phyloP scores from a whole-genome alignment of 2,329 filamentous ascomycete genomes.

The Fonsecaea nubica region DNA sequence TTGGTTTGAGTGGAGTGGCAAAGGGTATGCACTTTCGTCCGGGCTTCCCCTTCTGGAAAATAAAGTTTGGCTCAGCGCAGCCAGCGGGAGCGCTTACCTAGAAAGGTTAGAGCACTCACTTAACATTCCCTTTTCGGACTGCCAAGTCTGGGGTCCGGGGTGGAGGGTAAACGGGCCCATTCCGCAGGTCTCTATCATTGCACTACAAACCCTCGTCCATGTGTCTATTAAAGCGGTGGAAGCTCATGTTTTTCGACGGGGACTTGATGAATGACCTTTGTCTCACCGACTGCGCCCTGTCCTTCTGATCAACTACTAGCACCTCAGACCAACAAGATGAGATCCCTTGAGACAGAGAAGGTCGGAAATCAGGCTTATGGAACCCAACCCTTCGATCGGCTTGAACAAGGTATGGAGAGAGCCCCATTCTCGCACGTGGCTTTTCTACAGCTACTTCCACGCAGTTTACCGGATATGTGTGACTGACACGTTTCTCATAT shows the following conservation, averaged over 20 bases:
- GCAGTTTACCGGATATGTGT: neutral
- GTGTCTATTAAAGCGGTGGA: neutral
- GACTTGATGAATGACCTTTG: neutral
- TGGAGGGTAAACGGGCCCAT: neutral
- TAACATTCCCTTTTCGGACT: constrained; percentile 17
- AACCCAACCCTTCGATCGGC: neutral
- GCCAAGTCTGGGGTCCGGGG: neutral
- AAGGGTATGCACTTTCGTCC: neutral
- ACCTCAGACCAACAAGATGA: neutral
- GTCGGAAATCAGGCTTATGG: neutral
- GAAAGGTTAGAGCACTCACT: constrained; percentile 4
- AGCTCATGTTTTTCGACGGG: neutral
- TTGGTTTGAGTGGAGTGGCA: neutral
- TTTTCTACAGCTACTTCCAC: neutral
- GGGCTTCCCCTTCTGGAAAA: constrained; percentile 4
- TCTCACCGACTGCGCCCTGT: neutral
- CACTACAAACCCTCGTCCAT: neutral
- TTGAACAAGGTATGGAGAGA: neutral
- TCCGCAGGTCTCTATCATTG: neutral
- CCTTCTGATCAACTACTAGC: neutral
- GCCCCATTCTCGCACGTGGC: neutral
- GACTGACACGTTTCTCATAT: neutral
- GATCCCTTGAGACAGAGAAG: neutral
- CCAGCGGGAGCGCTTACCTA: neutral
- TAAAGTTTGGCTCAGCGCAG: neutral